phyloP scores from a whole-genome alignment of 805 yeast genomes.

The Gaillardinia entomophila region DNA sequence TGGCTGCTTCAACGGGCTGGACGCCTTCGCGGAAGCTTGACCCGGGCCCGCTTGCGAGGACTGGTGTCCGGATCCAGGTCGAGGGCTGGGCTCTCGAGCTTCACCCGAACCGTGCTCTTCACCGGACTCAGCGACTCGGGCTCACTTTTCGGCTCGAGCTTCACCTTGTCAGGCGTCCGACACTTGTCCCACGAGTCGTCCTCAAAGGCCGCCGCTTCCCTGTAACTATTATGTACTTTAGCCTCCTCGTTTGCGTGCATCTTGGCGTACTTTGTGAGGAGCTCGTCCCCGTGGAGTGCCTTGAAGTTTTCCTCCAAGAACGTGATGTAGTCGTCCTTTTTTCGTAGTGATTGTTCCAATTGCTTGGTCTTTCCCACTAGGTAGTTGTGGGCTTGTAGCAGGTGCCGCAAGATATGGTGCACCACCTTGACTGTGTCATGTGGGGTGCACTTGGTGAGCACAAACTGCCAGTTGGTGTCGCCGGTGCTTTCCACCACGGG shows the following conservation, averaged over 20 bases:
- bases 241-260: constrained; percentile 8
- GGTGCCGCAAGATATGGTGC: constrained; percentile 16
- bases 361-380: constrained; percentile 11
- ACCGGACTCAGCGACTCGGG: no score
- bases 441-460: constrained; percentile 4
- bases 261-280: constrained; percentile 21
- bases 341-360: constrained; percentile 14
- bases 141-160: no score
- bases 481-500: constrained; percentile 4
- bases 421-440: constrained; percentile 10
- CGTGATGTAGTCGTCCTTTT: constrained; percentile 26
- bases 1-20: constrained; percentile 3
- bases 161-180: not conserved
- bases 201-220: not conserved
- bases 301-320: constrained; percentile 30
- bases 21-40: constrained; percentile 3
- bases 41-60: not conserved
- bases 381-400: constrained; percentile 14
- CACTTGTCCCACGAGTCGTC: constrained; percentile 1
- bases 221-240: not conserved
- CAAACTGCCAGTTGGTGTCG: constrained; percentile 18
- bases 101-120: not conserved
- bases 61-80: constrained; percentile 1
- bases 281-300: constrained; percentile 27
- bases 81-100: not conserved